phyloP scores from a whole-genome alignment of 257 asterid genomes.

The Perilla frutescens region DNA sequence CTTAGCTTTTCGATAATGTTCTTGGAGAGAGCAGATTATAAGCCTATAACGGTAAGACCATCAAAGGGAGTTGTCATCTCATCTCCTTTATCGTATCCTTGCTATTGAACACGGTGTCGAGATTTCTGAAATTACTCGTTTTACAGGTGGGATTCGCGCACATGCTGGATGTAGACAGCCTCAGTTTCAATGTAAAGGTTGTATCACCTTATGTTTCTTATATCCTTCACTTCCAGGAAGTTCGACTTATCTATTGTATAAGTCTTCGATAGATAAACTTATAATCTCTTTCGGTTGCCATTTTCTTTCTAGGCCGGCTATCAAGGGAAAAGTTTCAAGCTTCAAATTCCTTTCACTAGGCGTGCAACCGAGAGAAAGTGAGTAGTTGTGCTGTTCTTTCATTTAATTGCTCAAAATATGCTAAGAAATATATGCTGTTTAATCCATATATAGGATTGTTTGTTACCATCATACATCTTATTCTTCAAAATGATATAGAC shows the following conservation, averaged over 20 bases:
- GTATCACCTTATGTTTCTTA: conserved; percentile 11
- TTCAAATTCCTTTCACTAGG: conserved; percentile 81
- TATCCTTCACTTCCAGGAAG: too few species aligned
- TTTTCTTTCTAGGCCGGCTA: conserved; percentile 57
- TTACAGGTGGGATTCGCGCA: conserved; percentile 71
- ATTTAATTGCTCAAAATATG: conserved; percentile 20
- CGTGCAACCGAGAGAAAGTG: conserved; percentile 82
- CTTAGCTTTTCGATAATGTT: not conserved
- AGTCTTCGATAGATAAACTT: not conserved
- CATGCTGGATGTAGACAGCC: conserved; percentile 83
- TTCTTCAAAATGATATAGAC: not conserved
- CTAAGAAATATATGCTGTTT: not conserved
- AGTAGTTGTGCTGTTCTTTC: conserved; percentile 35
- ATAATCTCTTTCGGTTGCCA: not conserved
- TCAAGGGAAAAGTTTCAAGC: conserved; percentile 68
- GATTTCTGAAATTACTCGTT: conserved; percentile 26
- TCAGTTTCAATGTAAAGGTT: conserved; percentile 88
- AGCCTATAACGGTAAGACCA: not conserved
- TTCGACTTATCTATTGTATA: too few species aligned
- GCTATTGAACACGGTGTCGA: not conserved
- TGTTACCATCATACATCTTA: too few species aligned
- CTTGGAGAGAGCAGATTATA: not conserved
- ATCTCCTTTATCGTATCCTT: not conserved
- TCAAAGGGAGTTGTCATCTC: not conserved
- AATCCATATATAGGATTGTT: not conserved